A percentile compares a stretch with the other conserved stretches of the same genome.
These are phyloP conservation scores for Pyrus hybrid DNA, from an alignment of 331 rosid species.

Conservation along the genomic window DNA sequence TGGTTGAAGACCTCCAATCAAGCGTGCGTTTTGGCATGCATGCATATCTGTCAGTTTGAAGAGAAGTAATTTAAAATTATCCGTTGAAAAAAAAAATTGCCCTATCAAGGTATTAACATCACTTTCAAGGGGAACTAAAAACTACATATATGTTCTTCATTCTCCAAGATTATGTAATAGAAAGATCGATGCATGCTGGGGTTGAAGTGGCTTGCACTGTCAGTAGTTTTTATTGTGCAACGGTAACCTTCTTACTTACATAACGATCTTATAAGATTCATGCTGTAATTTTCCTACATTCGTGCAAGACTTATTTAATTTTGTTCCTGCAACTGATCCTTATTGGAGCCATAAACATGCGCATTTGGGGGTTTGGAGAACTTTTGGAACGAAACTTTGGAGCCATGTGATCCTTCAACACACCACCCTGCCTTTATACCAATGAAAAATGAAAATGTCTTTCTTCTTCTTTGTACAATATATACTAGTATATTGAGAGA, in stretches of 20 bases:
- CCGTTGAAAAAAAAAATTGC: not conserved
- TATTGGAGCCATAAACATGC: not conserved
- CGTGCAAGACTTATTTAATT: not conserved
- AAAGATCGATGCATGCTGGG: not conserved
- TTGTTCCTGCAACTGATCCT: not conserved
- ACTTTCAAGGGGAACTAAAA: not conserved
- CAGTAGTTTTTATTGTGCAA: not conserved
- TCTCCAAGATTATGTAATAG: not conserved
- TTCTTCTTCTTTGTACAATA: no score
- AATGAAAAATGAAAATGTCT: no score
- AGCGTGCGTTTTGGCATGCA: not conserved
- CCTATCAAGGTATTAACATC: not conserved
- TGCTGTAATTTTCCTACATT: not conserved
- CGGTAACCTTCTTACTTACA: not conserved
- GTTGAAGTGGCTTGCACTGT: not conserved
- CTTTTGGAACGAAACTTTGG: no score
- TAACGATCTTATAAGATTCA: not conserved
- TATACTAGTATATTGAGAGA: no score
- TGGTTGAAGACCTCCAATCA: conserved; percentile 7
- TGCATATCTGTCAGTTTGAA: not conserved
- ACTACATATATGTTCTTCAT: not conserved
- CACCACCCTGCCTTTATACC: no score
- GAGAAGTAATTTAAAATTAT: not conserved
- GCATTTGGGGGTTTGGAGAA: no score
- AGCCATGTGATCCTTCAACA: no score